These are phyloP conservation scores for Acacia concinna DNA, from an alignment of 331 rosid species.

Conservation along the genomic window DNA sequence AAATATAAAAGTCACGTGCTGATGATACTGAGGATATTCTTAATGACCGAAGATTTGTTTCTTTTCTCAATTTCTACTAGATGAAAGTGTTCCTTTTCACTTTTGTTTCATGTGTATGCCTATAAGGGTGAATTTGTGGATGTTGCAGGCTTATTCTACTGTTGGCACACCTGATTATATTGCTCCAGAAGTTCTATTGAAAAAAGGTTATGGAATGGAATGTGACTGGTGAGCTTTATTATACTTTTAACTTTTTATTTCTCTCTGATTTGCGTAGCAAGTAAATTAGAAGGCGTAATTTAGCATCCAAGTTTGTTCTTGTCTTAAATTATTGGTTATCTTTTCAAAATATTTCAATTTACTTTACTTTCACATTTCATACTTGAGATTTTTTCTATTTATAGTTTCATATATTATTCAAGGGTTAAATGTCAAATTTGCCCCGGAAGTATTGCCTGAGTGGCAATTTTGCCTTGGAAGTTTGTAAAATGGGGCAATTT, in stretches of 20 bases:
- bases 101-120: not conserved
- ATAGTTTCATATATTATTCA: constrained; percentile 20
- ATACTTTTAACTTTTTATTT: not conserved
- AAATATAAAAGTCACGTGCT: not conserved
- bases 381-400: not conserved
- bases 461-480: too few relatives aligned
- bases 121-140: constrained; percentile 31
- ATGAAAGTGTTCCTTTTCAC: constrained; percentile 15
- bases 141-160: constrained; percentile 94
- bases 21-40: constrained; percentile 13
- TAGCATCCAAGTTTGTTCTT: constrained; percentile 24
- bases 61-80: not conserved
- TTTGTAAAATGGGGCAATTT: too few relatives aligned
- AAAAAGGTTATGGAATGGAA: constrained; percentile 97
- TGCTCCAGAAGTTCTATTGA: constrained; percentile 98
- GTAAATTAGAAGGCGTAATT: constrained; percentile 2
- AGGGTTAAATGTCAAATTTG: too few relatives aligned
- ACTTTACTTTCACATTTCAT: constrained; percentile 9
- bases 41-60: constrained; percentile 1
- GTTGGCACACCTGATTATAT: constrained; percentile 99
- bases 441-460: too few relatives aligned
- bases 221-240: constrained; percentile 87
- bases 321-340: constrained; percentile 21
- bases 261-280: not conserved
- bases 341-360: constrained; percentile 21